Conservation (phyloP, 2,329 filamentous ascomycete genomes). For the Epichloe gansuensis region DNA sequence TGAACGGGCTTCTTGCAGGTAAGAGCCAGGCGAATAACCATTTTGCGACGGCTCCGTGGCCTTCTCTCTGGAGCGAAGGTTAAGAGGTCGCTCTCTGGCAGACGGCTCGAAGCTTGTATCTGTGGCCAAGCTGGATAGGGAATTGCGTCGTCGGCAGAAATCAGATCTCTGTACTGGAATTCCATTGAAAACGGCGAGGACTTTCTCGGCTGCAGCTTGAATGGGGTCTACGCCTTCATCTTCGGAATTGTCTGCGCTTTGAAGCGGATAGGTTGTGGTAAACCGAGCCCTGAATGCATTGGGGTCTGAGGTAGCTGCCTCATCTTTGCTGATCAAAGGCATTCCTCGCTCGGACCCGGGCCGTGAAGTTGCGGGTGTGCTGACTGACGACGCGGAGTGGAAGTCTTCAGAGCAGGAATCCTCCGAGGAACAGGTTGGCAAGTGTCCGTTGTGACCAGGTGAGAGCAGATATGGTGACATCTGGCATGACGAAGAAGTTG, state of each 20-base stretch:
- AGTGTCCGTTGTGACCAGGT: conserved; percentile 1
- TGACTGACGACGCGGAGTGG: conserved; percentile 21
- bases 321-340: conserved; percentile 9
- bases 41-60: background rate
- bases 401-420: conserved; percentile 27
- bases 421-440: conserved; percentile 20
- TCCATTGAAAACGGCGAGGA: conserved; percentile 8
- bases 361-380: conserved; percentile 28
- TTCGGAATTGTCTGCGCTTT: conserved; percentile 3
- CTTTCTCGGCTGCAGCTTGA: conserved; percentile 10
- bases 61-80: conserved; percentile 11
- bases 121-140: conserved; percentile 7
- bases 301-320: background rate
- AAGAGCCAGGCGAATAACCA: conserved; percentile 6
- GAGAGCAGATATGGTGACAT: background rate
- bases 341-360: conserved; percentile 26
- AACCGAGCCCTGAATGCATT: background rate
- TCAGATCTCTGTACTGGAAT: conserved; percentile 11
- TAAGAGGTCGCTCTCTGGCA: conserved; percentile 27
- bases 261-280: conserved; percentile 1
- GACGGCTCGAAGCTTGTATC: conserved; percentile 20
- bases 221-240: conserved; percentile 6
- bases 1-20: conserved; percentile 12
- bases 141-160: conserved; percentile 6
- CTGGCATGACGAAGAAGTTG: background rate